These are phyloP conservation scores for Chamaecrista fasciculata DNA, from an alignment of 306 rosid species.

Conservation along the genomic window DNA sequence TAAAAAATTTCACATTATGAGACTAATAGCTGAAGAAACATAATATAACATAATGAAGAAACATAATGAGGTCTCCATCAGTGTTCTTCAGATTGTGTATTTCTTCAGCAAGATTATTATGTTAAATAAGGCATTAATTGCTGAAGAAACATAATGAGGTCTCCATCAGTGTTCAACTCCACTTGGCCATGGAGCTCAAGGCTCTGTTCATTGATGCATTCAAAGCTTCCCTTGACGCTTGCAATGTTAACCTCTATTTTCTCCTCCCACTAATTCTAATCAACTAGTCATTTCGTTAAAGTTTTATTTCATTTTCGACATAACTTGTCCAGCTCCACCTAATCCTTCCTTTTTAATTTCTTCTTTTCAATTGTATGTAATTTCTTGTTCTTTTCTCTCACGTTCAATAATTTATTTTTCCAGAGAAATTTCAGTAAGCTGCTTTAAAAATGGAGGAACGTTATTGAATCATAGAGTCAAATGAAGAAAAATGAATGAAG, in stretches of 20 bases:
- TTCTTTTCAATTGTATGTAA: too few relatives aligned
- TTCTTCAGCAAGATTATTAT: too few relatives aligned
- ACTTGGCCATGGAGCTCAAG: background rate
- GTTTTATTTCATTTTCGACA: background rate
- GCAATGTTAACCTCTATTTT: background rate
- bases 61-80: background rate
- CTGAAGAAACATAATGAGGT: background rate
- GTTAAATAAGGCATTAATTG: background rate
- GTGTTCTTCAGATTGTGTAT: too few relatives aligned
- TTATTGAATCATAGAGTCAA: too few relatives aligned
- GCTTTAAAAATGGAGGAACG: too few relatives aligned
- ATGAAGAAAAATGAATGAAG: too few relatives aligned
- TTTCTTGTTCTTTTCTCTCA: too few relatives aligned
- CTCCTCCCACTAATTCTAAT: too few relatives aligned
- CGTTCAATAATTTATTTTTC: too few relatives aligned
- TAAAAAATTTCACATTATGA: too few relatives aligned
- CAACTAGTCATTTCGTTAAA: background rate
- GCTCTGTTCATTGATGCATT: background rate
- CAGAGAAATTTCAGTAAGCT: too few relatives aligned
- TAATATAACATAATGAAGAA: too few relatives aligned
- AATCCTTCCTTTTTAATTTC: background rate
- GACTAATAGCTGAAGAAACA: background rate
- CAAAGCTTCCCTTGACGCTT: background rate
- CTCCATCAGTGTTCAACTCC: background rate
- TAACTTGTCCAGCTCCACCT: background rate